Base-by-base conservation (phyloP, 2,329 filamentous ascomycete genomes). In the Alternaria consortialis region DNA sequence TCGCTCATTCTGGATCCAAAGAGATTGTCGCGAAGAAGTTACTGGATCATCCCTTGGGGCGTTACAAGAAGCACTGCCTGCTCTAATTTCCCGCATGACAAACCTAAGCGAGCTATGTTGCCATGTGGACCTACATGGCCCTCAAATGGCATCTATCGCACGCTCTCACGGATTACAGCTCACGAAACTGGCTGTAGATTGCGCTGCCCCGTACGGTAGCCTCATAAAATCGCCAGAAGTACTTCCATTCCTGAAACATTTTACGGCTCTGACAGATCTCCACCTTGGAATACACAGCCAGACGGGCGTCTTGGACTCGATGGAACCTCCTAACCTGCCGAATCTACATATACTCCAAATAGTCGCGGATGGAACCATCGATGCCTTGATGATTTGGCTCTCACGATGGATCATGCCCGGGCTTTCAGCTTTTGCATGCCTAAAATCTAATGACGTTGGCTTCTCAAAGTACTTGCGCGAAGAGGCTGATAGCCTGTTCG, bases 1-100 rank as follows among this genome's bases (percentile, higher is more conserved):
- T 15, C 55, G 48, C 31, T 42, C 46, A 13, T 34, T 57, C 20
- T 52, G 55, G 31, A 31, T 57, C 31, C 20, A 27, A 29, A 27
- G 20, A 37, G 25, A 42, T 37, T 13, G 13, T 12, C 7, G 31
- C 20, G 46, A 27, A 37, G 13, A 32, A 7, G 17, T 11, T 27
- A 37, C 32, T 27, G 13, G 9, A 12, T 5, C 20, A 37, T 13
- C 32, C 32, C 12, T 12, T 20, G 27, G 5, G 12, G 12, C 13
- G 31, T 23, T 52, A 11, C 20, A 29, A 27, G 12, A 20, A n/a
- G 31, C 39, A 37, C 13, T 52, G 4, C 23, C 29, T 2, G 32
- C 6, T 13, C 25, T 57, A 8, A 15, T 57, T 32, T 40, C 31
- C 20, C 47, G 23, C n/a, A 42, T 52, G 29, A n/a, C 23, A n/a